phyloP scores from a whole-genome alignment of 176 grass and related monocot genomes.

The Eremochloa ophiuroides region DNA sequence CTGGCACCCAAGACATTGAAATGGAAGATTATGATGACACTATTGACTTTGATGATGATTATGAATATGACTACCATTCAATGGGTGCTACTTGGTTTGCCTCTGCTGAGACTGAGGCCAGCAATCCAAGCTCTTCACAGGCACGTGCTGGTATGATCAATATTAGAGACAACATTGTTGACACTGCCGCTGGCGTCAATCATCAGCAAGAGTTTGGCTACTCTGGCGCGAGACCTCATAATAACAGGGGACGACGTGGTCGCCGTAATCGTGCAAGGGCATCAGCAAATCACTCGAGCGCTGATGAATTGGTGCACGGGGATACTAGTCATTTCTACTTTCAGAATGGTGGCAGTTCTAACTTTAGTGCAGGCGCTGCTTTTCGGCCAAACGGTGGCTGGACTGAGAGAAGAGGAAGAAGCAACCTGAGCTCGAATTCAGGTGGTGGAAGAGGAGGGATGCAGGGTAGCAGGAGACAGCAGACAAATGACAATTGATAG shows the following conservation, averaged over 20 bases:
- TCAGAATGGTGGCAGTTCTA: neutral
- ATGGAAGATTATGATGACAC: neutral
- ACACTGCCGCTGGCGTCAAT: neutral
- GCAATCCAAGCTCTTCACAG: neutral
- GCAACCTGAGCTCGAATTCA: conserved; percentile 21
- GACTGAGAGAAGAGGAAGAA: conserved; percentile 41
- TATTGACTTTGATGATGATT: neutral
- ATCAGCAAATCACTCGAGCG: neutral
- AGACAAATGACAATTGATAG: neutral
- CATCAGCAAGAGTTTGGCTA: neutral
- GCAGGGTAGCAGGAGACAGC: conserved; percentile 22
- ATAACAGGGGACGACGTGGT: neutral
- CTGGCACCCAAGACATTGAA: neutral
- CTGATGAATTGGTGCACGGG: neutral
- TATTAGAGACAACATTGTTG: neutral
- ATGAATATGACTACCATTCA: neutral
- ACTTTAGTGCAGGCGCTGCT: neutral
- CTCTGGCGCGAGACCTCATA: neutral
- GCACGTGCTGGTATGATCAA: neutral
- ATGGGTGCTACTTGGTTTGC: neutral
- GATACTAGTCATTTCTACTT: too few species aligned
- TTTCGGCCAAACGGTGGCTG: neutral
- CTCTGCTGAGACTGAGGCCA: neutral
- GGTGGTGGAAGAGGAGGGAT: conserved; percentile 21
- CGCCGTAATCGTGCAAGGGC: neutral